Evolutionary conservation across 768 basidiomycete genomes (phyloP), one percentile per base, ranked within the genome.

Genomic region (Lactifluus volemus): DNA sequence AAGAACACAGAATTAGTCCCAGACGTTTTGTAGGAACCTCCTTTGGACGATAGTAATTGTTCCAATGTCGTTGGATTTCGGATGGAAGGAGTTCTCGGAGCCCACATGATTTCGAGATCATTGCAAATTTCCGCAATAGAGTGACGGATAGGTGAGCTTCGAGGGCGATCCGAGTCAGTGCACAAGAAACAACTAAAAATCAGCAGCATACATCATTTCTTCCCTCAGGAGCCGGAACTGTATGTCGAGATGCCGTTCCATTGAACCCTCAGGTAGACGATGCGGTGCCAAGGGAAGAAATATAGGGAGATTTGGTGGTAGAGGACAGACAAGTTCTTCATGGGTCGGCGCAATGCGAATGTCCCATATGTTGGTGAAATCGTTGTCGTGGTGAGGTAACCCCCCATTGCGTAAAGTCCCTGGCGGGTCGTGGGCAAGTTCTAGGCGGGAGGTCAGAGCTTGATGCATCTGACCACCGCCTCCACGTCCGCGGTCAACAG

Each of bases 151-250:
- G 67, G 29, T 1, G 67, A 47, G n/a, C 67, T 68, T 44, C 4
- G 12, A 4, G 14, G 8, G 15, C 29, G 39, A 48, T 58, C 25
- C 25, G 2, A 25, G 25, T 25, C 45, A 59, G 48, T 12, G 45
- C n/a, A n/a, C 5, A 4, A 25, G 21, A 47, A 34, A 38, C 19
- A 39, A 19, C 1, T 19, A 10, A 21, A 5, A 29, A 30, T 30
- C 21, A 55, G 41, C 49, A 14, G 70, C 81, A 21, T 65, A 85
- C 81, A 78, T 86, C n/a, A 86, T 71, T 59, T 90, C 88, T 64
- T 89, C 88, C 44, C 88, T 75, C 34, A 90, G 73, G 0, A 89
- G 76, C 34, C 89, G 81, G 70, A 86, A 90, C 64, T 90, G 86
- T 5, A 85, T 79, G 58, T 92, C 89, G 7, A 89, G 71, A n/a